Conservation (phyloP, 208 protist species). For the Leishmania tarentolae region DNA sequence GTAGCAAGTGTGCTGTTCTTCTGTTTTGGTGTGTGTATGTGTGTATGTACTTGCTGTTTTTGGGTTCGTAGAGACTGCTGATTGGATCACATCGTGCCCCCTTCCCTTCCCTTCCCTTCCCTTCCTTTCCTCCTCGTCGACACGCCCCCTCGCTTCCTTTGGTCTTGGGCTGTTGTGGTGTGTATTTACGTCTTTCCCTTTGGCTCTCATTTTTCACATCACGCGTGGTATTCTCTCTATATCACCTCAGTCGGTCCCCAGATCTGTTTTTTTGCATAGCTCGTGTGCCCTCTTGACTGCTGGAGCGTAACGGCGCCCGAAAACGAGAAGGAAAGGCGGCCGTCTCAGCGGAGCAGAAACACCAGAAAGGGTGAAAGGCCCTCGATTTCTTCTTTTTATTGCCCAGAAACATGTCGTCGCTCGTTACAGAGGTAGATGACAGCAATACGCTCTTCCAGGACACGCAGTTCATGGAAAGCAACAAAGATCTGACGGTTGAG, state of each 20-base stretch:
- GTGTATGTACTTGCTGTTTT: background rate
- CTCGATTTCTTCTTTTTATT: background rate
- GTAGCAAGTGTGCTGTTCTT: too few species aligned
- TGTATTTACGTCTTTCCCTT: too few species aligned
- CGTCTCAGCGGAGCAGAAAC: background rate
- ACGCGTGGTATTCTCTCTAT: background rate
- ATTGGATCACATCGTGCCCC: background rate
- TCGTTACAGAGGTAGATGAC: slow-evolving; percentile 47
- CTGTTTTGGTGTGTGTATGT: background rate
- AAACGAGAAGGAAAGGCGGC: background rate
- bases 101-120: too few species aligned
- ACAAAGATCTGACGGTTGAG: slow-evolving; percentile 57
- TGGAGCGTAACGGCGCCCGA: background rate
- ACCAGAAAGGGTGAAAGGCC: background rate
- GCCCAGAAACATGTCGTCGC: background rate
- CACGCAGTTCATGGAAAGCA: slow-evolving; percentile 64
- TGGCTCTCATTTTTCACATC: background rate
- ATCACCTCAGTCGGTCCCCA: too few species aligned
- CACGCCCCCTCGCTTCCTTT: background rate
- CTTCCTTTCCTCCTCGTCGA: too few species aligned
- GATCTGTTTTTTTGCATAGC: background rate
- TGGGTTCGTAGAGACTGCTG: background rate
- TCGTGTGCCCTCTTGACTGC: background rate
- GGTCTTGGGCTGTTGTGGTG: background rate
- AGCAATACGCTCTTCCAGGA: slow-evolving; percentile 67